Conservation (phyloP, 2,329 filamentous ascomycete species). For the Akanthomyces muscarius region DNA sequence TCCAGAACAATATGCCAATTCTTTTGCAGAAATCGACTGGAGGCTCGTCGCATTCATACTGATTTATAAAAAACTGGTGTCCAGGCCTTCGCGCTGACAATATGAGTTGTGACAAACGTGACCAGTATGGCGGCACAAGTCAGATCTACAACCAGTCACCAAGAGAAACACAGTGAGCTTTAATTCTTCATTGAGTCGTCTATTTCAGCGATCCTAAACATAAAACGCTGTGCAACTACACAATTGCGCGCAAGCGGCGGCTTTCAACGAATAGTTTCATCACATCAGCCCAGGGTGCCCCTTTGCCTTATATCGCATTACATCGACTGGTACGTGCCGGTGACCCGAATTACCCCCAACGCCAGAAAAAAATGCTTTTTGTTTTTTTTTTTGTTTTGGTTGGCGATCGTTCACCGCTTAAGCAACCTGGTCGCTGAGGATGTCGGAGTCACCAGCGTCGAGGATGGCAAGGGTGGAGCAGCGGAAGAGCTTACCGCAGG, state of each 20-base stretch:
- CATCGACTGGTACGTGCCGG: conserved; percentile 36
- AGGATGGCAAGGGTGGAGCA: conserved; percentile 96
- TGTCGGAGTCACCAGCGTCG: conserved; percentile 98
- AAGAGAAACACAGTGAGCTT: conserved; percentile 19
- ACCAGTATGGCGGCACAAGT: neutral
- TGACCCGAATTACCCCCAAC: conserved; percentile 39
- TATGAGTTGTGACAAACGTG: neutral
- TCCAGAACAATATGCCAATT: neutral
- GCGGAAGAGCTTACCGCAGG: conserved; percentile 98
- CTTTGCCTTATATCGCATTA: conserved; percentile 32
- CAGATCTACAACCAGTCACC: neutral
- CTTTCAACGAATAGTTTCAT: conserved; percentile 13
- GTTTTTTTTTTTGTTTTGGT: conserved; percentile 16
- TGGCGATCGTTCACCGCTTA: conserved; percentile 36
- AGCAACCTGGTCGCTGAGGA: conserved; percentile 72
- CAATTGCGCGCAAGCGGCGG: neutral
- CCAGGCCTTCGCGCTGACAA: no score
- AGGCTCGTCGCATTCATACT: neutral
- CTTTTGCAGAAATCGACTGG: neutral
- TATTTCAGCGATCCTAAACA: conserved; percentile 15
- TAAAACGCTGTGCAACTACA: neutral
- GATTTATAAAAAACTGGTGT: neutral
- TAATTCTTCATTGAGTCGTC: conserved; percentile 22
- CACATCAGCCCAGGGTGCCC: conserved; percentile 19
- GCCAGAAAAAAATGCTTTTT: conserved; percentile 32